Percentiles rank a stretch among this genome's conserved stretches.
These are phyloP conservation scores for Santalum album DNA, from an alignment of 164 flowering plant species.

Conservation along the genomic window DNA sequence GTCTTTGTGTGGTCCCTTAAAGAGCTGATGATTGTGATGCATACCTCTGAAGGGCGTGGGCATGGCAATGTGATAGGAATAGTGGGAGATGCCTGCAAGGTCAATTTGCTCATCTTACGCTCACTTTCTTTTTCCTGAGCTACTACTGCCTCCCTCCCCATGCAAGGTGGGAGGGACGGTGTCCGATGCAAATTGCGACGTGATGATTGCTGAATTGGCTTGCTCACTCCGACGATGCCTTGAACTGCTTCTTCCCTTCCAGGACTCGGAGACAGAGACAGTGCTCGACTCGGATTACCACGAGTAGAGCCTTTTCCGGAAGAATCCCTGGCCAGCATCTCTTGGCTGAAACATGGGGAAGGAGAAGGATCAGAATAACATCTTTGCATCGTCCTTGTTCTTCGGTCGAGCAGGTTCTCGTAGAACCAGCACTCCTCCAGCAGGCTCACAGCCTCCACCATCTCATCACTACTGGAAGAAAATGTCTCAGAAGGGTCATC, in stretches of 20 bases:
- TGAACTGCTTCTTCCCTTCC: neutral
- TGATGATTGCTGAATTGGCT: neutral
- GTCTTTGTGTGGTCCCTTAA: too few species aligned
- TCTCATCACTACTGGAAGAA: neutral
- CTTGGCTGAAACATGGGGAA: conserved; percentile 15
- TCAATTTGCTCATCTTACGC: conserved; percentile 15
- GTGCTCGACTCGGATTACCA: neutral
- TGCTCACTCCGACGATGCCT: neutral
- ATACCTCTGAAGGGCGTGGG: neutral
- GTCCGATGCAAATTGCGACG: conserved; percentile 10
- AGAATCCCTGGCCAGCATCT: conserved; percentile 7
- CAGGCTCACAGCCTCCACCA: conserved; percentile 27
- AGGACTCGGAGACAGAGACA: neutral
- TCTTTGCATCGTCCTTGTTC: conserved; percentile 13
- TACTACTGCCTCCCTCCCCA: conserved; percentile 14
- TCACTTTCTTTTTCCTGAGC: conserved; percentile 15
- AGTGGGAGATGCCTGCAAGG: conserved; percentile 24
- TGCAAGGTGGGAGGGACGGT: conserved; percentile 38
- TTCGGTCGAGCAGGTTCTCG: conserved; percentile 28
- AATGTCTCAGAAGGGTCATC: conserved; percentile 9
- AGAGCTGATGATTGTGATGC: too few species aligned
- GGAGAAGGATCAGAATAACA: conserved; percentile 30
- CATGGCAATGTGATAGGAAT: neutral
- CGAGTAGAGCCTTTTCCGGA: conserved; percentile 1
- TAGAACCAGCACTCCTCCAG: conserved; percentile 61